Base-by-base conservation (phyloP, 345 rosid species). In the Eucalyptus coolabah region DNA sequence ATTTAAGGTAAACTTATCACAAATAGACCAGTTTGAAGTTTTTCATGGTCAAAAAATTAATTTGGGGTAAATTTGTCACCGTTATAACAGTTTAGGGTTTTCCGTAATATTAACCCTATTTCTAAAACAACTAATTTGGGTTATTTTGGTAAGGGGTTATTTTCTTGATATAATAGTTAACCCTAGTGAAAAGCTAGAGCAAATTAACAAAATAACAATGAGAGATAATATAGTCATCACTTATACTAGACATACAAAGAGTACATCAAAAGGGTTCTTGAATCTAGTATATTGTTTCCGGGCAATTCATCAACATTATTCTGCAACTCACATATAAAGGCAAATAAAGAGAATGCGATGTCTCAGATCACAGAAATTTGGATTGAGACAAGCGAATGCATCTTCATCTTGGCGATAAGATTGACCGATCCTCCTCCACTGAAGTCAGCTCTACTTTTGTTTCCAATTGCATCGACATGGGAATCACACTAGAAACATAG, bases 251-350 rank as follows among this genome's bases (percentile, higher is more conserved):
- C 11, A 54, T 23, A 56, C 28, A 9, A 4, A 56, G 5, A 23
- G 63, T 56, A 56, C 2, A 23, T 56, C 8, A 24, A 24, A 56
- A 9, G 51, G 51, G 21, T 60, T 60, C n/a, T 12, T 9, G 32
- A 60, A 60, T 12, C 32, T 60, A 23, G 67, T 60, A 28, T 12
- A 60, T 12, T 28, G 32, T 28, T 60, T 12, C 4, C 6, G 17
- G n/a, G 32, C 32, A 28, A 17, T 28, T 60, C n/a, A 28, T 60
- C 69, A 60, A 13, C 69, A 60, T 60, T 60, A 60, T 60, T 60
- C 2, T 60, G 17, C 69, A 28, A 28, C 69, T 28, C 32, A 2
- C 4, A 0, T 26, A 28, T 3, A 60, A 60, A 13, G 13, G 69
- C 8, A 60, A 60, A 28, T 28, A 28, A 60, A 59, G 59, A 4